These are phyloP conservation scores for Tricholoma sp. DNA, from an alignment of 768 basidiomycete genomes.

Conservation along the genomic window DNA sequence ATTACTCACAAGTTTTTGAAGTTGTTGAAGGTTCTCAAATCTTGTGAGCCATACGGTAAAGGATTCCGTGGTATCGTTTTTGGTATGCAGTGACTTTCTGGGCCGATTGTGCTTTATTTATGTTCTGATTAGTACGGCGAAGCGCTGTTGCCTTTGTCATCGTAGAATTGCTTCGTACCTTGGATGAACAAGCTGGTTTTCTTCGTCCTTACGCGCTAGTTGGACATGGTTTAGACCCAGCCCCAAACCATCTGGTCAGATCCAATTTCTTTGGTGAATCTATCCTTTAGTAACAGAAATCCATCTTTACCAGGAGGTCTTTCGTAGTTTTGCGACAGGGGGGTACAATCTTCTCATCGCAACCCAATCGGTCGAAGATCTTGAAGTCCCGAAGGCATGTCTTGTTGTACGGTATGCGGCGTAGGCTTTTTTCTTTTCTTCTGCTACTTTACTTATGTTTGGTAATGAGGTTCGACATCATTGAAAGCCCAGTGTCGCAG, in stretches of 20 bases:
- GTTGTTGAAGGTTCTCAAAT: conserved; percentile 54
- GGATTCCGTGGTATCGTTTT: conserved; percentile 61
- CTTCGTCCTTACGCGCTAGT: conserved; percentile 50
- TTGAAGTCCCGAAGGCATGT: conserved; percentile 52
- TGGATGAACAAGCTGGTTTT: conserved; percentile 46
- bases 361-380: conserved; percentile 53
- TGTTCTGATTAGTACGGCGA: conserved; percentile 41
- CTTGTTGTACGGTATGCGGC: conserved; percentile 55
- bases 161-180: conserved; percentile 49
- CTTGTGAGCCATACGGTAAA: conserved; percentile 48
- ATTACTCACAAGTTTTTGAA: conserved; percentile 63
- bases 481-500: conserved; percentile 58
- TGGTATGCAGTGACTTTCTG: conserved; percentile 36
- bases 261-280: background rate
- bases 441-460: background rate
- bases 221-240: conserved; percentile 28
- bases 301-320: conserved; percentile 38
- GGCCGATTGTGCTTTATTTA: conserved; percentile 7
- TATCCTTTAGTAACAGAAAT: conserved; percentile 1
- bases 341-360: conserved; percentile 60
- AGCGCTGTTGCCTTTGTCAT: conserved; percentile 52
- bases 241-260: conserved; percentile 24
- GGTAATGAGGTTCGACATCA: conserved; percentile 48
- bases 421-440: background rate
- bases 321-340: conserved; percentile 47